A percentile compares a stretch with the other conserved stretches of the same genome.
phyloP scores from a whole-genome alignment of 345 rosid genomes.

The Camelina laxa region DNA sequence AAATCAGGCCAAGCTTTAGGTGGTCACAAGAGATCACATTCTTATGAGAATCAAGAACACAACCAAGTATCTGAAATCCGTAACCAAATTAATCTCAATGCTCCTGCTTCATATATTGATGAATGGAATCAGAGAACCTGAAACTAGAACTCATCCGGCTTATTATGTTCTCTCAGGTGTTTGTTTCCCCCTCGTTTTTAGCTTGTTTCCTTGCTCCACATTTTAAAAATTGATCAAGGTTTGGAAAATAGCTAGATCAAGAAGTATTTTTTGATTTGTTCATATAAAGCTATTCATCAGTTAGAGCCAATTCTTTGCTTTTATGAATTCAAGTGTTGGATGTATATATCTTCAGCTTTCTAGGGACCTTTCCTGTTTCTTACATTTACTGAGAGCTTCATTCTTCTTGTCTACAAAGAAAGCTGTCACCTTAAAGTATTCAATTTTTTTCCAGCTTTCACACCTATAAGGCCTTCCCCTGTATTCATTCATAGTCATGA shows the following conservation, averaged over 20 bases:
- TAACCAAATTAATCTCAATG: slow-evolving; percentile 65
- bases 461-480: slow-evolving; percentile 28
- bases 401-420: slow-evolving; percentile 16
- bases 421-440: background rate
- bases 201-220: slow-evolving; percentile 10
- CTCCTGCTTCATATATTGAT: slow-evolving; percentile 60
- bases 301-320: slow-evolving; percentile 12
- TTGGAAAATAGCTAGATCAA: slow-evolving; percentile 11
- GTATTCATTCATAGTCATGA: slow-evolving; percentile 5
- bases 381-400: slow-evolving; percentile 1
- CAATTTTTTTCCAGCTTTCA: background rate
- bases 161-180: background rate
- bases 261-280: slow-evolving; percentile 29
- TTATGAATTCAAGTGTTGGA: slow-evolving; percentile 21
- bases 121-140: slow-evolving; percentile 30
- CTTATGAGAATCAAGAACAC: slow-evolving; percentile 48
- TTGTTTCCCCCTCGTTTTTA: background rate
- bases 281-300: slow-evolving; percentile 17
- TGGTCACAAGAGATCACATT: slow-evolving; percentile 95
- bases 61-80: slow-evolving; percentile 46
- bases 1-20: slow-evolving; percentile 93
- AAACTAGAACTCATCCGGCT: background rate
- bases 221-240: background rate
- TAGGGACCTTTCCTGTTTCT: slow-evolving; percentile 21
- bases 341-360: slow-evolving; percentile 22